Conservation (phyloP, 257 asterid species). For the Lavandula angustifolia region DNA sequence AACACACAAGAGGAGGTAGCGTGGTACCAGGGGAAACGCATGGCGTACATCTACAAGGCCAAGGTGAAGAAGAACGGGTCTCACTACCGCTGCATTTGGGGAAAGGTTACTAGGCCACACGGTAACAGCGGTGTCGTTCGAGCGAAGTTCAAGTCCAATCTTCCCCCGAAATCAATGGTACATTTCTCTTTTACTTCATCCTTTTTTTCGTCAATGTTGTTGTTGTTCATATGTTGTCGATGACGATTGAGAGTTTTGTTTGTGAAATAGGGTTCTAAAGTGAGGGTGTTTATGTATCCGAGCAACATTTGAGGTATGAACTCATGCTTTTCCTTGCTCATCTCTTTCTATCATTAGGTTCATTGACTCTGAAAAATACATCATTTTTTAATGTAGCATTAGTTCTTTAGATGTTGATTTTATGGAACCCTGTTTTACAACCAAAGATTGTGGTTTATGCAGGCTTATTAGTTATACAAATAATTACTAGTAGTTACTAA, state of each 20-base stretch:
- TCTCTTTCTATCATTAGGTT: not conserved
- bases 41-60: conserved; percentile 50
- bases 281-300: conserved; percentile 46
- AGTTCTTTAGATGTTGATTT: not conserved
- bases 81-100: not conserved
- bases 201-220: not conserved
- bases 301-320: conserved; percentile 42
- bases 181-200: not conserved
- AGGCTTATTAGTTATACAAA: too few relatives aligned
- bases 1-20: conserved; percentile 44
- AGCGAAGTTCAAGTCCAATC: conserved; percentile 42
- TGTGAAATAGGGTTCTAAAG: conserved; percentile 40
- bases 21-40: conserved; percentile 43
- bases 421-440: too few relatives aligned
- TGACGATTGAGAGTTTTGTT: not conserved
- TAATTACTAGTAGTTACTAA: not conserved
- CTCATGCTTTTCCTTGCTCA: not conserved
- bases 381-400: not conserved
- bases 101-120: conserved; percentile 45
- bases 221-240: not conserved
- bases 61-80: conserved; percentile 30
- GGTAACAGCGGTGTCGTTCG: conserved; percentile 46
- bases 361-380: not conserved
- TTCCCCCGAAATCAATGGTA: conserved; percentile 50
- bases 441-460: too few relatives aligned